These are phyloP conservation scores for Colletotrichum salicis DNA, from an alignment of 2,329 filamentous ascomycete genomes.

Conservation along the genomic window DNA sequence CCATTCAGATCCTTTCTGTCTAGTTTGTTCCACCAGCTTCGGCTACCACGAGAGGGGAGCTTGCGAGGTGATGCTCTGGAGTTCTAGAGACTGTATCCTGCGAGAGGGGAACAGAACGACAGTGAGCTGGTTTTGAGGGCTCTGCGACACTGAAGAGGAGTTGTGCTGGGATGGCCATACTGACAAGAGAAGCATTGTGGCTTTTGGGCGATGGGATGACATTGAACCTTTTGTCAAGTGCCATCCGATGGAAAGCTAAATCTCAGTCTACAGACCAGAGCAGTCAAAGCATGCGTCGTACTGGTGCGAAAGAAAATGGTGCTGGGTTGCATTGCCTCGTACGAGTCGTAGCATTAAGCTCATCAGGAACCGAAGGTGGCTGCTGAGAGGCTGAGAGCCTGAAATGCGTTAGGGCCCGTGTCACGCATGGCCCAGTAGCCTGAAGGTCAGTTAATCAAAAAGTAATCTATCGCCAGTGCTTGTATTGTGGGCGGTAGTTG, in stretches of 20 bases:
- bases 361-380: background rate
- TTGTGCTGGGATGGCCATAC: background rate
- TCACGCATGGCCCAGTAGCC: background rate
- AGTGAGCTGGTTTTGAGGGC: background rate
- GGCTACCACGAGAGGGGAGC: background rate
- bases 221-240: background rate
- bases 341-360: constrained; percentile 27
- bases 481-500: constrained; percentile 24
- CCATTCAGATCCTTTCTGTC: background rate
- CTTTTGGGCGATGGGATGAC: background rate
- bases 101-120: background rate
- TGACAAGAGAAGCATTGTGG: background rate
- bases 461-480: constrained; percentile 29
- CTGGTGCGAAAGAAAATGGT: background rate
- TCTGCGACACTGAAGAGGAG: background rate
- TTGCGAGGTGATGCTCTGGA: background rate
- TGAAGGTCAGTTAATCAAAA: constrained; percentile 18
- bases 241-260: background rate
- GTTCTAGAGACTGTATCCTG: background rate
- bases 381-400: background rate
- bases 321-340: background rate
- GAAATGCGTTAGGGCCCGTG: background rate
- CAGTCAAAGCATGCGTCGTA: background rate
- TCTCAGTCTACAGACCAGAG: background rate
- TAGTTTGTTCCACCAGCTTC: background rate